These are phyloP conservation scores for Gonapodya prolifera DNA, from an alignment of 192 early-diverging fungal species.

Conservation along the genomic window DNA sequence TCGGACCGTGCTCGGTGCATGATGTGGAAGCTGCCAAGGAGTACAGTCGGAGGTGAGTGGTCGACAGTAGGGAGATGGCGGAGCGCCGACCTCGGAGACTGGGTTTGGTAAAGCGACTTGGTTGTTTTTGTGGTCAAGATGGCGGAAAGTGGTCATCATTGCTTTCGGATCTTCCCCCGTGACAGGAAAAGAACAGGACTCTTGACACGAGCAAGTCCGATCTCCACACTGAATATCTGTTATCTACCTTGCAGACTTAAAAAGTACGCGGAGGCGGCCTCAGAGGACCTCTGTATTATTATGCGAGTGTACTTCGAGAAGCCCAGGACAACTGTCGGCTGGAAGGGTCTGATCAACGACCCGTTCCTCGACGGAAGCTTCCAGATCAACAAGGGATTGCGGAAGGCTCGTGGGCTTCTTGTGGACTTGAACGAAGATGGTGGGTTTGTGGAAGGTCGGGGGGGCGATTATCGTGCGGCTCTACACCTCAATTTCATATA, in stretches of 20 bases:
- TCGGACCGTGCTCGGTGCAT: constrained; percentile 80
- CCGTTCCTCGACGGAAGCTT: constrained; percentile 59
- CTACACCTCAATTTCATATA: constrained; percentile 26
- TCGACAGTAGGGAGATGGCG: too few relatives aligned
- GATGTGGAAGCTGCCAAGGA: constrained; percentile 63
- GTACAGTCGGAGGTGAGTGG: too few relatives aligned
- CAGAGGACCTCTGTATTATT: constrained; percentile 54
- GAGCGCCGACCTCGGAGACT: too few relatives aligned
- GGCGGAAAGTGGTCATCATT: too few relatives aligned
- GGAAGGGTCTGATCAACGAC: constrained; percentile 90
- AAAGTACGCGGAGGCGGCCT: constrained; percentile 36
- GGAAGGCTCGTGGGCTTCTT: constrained; percentile 55
- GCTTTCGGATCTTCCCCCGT: too few relatives aligned
- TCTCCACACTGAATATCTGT: neutral
- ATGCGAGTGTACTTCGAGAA: constrained; percentile 87
- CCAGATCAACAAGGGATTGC: constrained; percentile 73
- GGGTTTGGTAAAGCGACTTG: too few relatives aligned
- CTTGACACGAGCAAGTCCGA: neutral
- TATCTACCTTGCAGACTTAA: constrained; percentile 38
- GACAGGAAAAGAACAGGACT: too few relatives aligned
- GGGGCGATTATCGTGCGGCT: neutral
- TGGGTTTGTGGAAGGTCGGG: too few relatives aligned
- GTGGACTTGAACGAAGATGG: constrained; percentile 37
- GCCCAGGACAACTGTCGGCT: constrained; percentile 49
- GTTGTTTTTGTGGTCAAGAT: too few relatives aligned